Conservation (phyloP, 805 yeast genomes). For the Metschnikowia baotianmanensis region DNA sequence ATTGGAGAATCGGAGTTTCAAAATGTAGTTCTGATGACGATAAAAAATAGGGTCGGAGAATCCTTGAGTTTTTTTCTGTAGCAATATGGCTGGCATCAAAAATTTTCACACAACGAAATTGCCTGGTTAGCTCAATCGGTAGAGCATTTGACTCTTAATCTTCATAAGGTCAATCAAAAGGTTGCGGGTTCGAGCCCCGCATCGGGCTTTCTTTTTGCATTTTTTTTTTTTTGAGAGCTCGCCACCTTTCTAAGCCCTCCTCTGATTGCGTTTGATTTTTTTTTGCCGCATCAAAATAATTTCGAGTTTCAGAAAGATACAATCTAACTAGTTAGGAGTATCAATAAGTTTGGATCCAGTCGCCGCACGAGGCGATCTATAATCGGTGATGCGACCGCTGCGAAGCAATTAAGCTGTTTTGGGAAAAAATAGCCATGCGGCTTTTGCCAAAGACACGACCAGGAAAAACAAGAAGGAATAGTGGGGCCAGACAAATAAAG, state of each 20-base stretch:
- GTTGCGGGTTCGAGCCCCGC: constrained; percentile 28
- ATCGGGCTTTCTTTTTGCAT: constrained; percentile 21
- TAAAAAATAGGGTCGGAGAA: too few relatives aligned
- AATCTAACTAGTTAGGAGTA: too few relatives aligned
- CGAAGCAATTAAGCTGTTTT: constrained; percentile 1
- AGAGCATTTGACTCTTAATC: constrained; percentile 25
- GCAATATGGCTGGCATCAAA: background rate
- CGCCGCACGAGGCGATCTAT: too few relatives aligned
- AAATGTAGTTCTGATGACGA: background rate
- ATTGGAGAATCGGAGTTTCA: background rate
- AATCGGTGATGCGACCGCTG: background rate
- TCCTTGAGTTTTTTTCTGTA: background rate
- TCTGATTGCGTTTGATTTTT: too few relatives aligned
- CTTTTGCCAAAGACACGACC: background rate
- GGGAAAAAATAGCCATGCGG: background rate
- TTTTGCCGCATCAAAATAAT: too few relatives aligned
- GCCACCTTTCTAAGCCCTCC: too few relatives aligned
- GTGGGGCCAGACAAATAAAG: background rate
- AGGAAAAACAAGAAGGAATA: background rate
- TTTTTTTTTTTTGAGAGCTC: background rate
- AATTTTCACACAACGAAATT: background rate
- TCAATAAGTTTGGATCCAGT: background rate
- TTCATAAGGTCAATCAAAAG: constrained; percentile 24
- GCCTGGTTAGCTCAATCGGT: constrained; percentile 27
- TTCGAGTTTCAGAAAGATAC: too few relatives aligned